Evolutionary conservation across 2,329 filamentous ascomycete species (phyloP).

Genomic region (Aspergillus tamarii): DNA sequence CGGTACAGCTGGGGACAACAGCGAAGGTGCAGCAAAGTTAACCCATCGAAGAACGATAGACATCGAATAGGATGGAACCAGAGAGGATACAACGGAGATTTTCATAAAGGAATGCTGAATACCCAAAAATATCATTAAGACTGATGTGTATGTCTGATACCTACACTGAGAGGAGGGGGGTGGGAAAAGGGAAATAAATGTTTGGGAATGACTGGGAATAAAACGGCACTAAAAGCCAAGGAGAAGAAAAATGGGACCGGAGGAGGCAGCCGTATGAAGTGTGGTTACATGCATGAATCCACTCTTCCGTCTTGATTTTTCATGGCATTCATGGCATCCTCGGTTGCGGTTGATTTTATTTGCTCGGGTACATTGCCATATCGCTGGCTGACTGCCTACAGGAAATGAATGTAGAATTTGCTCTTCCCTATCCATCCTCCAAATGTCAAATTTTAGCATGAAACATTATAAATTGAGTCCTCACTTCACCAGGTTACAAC

Average conservation of each 20-base stretch:
- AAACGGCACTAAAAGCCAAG: neutral
- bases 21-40: neutral
- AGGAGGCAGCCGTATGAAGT: neutral
- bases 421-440: neutral
- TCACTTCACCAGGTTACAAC: too few relatives aligned
- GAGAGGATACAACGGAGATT: neutral
- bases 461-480: neutral
- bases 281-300: neutral
- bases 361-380: neutral
- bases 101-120: neutral
- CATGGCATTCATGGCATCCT: neutral
- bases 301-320: neutral
- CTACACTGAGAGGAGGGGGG: too few relatives aligned
- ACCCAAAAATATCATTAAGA: neutral
- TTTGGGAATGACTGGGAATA: neutral
- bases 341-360: neutral
- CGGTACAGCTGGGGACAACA: conserved; percentile 7
- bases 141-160: neutral
- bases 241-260: neutral
- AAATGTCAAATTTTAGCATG: neutral
- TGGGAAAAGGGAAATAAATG: neutral
- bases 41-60: neutral
- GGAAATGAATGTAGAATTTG: neutral
- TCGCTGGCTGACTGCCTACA: neutral
- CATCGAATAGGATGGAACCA: neutral